A percentile compares a stretch with the other conserved stretches of the same genome.
These are phyloP conservation scores for Aspergillus uvarum DNA, from an alignment of 2,329 filamentous ascomycete genomes.

Conservation along the genomic window DNA sequence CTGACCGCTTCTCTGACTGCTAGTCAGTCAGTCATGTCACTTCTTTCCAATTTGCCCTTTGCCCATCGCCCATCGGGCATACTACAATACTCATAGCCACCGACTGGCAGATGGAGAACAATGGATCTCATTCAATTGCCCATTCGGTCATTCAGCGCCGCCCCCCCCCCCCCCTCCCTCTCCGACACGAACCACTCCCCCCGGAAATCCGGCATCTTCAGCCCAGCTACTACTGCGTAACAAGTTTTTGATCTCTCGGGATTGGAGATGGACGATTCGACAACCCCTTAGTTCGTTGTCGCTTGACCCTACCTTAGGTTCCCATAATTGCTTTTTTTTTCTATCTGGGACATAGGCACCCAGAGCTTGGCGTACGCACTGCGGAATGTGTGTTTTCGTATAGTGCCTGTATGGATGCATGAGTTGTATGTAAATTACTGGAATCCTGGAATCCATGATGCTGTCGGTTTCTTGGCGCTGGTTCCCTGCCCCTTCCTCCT, in stretches of 20 bases:
- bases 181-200: neutral
- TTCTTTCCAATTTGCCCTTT: neutral
- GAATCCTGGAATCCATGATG: too few relatives aligned
- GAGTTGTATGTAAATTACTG: neutral
- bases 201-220: neutral
- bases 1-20: slow-evolving; percentile 18
- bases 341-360: neutral
- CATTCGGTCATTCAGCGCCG: neutral
- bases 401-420: neutral
- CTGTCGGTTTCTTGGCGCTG: neutral
- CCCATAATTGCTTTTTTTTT: neutral
- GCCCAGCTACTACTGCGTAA: neutral
- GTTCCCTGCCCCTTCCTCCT: neutral
- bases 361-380: neutral
- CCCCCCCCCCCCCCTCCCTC: too few relatives aligned
- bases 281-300: neutral
- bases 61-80: neutral
- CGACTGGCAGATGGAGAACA: neutral
- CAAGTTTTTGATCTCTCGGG: too few relatives aligned
- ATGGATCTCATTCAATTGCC: neutral
- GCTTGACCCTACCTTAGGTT: neutral
- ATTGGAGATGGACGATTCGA: neutral
- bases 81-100: neutral
- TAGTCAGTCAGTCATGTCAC: neutral
- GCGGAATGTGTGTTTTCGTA: neutral